These are phyloP conservation scores for Capsicum chinense DNA, from an alignment of 257 asterid species.

Conservation along the genomic window DNA sequence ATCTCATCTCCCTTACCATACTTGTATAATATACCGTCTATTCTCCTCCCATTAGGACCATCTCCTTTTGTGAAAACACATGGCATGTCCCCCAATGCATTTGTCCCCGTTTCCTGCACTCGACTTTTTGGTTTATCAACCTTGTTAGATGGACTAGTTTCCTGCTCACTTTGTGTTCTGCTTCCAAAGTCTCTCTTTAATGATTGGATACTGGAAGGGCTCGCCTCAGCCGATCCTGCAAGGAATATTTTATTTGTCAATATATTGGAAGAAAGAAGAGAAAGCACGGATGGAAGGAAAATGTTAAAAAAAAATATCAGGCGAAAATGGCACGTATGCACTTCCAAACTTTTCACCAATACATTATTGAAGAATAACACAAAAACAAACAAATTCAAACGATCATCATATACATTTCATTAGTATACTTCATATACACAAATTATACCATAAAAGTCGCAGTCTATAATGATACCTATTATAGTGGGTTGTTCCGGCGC, in stretches of 20 bases:
- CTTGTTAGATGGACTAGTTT: conserved; percentile 45
- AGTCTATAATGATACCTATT: not conserved
- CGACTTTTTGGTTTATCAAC: conserved; percentile 37
- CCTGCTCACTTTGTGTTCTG: conserved; percentile 39
- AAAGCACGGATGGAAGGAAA: not conserved
- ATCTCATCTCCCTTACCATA: conserved; percentile 84
- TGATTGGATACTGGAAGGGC: conserved; percentile 68
- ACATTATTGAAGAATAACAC: not conserved
- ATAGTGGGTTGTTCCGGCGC: not conserved
- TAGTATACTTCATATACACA: not conserved
- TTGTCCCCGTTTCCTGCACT: conserved; percentile 23
- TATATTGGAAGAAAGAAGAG: not conserved
- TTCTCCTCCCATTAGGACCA: conserved; percentile 80
- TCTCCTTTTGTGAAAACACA: conserved; percentile 85
- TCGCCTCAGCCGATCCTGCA: conserved; percentile 45
- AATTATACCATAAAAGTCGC: not conserved
- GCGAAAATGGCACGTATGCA: not conserved
- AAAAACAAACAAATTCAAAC: not conserved
- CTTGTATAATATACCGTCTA: conserved; percentile 84
- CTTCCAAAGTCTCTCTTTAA: conserved; percentile 39
- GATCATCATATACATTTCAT: not conserved
- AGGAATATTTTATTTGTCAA: not conserved
- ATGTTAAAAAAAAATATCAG: not conserved
- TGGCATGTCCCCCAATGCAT: conserved; percentile 75
- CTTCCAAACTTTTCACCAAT: not conserved